These are phyloP conservation scores for Aspergillus sp. DNA, from an alignment of 2,329 filamentous ascomycete species.

Conservation along the genomic window DNA sequence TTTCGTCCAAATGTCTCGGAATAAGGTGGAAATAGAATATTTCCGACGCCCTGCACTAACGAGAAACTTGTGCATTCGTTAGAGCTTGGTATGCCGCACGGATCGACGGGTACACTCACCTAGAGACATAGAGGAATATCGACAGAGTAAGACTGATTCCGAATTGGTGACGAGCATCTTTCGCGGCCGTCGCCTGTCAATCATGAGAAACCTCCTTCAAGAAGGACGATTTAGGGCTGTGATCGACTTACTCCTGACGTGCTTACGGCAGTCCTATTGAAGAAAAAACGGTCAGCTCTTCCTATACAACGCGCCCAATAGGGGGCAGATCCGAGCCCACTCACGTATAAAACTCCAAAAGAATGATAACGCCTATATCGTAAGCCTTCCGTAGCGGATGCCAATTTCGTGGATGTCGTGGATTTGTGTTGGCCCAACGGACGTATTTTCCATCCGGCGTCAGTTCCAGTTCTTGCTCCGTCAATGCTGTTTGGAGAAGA, in stretches of 20 bases:
- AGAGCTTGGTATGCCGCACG: background rate
- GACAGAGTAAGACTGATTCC: conserved; percentile 8
- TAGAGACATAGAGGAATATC: conserved; percentile 14
- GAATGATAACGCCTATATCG: conserved; percentile 16
- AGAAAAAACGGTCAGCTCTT: background rate
- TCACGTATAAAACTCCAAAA: conserved; percentile 19
- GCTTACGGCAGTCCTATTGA: background rate
- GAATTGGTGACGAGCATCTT: conserved; percentile 9
- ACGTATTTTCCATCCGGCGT: conserved; percentile 10
- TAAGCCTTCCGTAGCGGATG: conserved; percentile 12
- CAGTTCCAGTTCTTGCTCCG: conserved; percentile 9
- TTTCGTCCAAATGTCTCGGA: conserved; percentile 29
- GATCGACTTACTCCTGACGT: background rate
- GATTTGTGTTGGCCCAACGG: conserved; percentile 11
- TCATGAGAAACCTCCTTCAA: conserved; percentile 1
- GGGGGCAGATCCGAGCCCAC: conserved; percentile 4
- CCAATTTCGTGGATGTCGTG: conserved; percentile 19
- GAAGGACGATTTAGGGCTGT: background rate
- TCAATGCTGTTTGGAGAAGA: background rate
- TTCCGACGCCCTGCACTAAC: conserved; percentile 22
- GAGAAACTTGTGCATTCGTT: conserved; percentile 8
- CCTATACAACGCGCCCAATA: no score
- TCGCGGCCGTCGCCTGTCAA: conserved; percentile 10
- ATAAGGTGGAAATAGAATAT: conserved; percentile 24
- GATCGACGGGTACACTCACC: conserved; percentile 4